Evolutionary conservation across 257 asterid genomes (phyloP).

Genomic region (Primulina eburnea): DNA sequence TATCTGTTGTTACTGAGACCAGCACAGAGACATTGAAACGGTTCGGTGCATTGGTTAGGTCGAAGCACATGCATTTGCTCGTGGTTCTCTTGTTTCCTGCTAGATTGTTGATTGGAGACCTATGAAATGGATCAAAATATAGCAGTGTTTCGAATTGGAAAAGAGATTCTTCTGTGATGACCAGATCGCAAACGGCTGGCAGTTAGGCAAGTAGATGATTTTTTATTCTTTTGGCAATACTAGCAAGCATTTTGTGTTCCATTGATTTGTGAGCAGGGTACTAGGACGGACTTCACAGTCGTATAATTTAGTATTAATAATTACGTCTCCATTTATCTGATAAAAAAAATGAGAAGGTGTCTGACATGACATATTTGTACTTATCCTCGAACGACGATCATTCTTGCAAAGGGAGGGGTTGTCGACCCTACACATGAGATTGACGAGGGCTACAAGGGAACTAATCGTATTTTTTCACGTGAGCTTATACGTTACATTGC

Average conservation of each 20-base stretch:
- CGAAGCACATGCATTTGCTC: background rate
- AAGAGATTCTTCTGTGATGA: background rate
- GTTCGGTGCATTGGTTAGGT: background rate
- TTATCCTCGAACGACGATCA: no score
- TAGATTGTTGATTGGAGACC: conserved; percentile 50
- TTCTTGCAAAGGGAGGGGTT: no score
- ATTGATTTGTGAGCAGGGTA: conserved; percentile 37
- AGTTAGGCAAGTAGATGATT: conserved; percentile 35
- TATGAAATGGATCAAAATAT: conserved; percentile 34
- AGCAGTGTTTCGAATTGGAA: conserved; percentile 13
- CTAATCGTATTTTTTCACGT: no score
- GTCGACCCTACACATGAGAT: no score
- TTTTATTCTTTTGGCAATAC: conserved; percentile 51
- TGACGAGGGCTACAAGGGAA: no score
- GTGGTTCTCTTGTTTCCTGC: conserved; percentile 57
- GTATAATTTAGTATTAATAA: background rate
- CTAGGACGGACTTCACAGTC: conserved; percentile 8
- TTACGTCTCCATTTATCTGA: background rate
- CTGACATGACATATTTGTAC: no score
- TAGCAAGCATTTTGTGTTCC: conserved; percentile 34
- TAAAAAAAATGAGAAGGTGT: no score
- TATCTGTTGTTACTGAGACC: background rate
- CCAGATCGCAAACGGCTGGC: conserved; percentile 21
- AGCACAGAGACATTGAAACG: background rate
- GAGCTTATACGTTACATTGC: no score